Evolutionary conservation across 2,329 filamentous ascomycete species (phyloP).

Genomic region (Parafenestella ontariensis): DNA sequence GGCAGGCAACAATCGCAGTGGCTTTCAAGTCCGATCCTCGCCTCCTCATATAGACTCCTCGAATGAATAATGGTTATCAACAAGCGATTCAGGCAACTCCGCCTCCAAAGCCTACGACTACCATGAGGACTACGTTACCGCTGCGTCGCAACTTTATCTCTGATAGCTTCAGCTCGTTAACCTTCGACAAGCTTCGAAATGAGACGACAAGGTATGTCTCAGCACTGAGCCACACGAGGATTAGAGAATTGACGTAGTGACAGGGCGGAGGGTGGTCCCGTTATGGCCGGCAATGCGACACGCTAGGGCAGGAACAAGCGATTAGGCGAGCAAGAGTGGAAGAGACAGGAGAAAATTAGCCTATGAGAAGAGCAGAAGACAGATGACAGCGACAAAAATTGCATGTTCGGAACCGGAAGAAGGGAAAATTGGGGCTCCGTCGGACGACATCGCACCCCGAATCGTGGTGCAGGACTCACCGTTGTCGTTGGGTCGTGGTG

Average conservation of each 20-base stretch:
- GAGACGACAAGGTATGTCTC: conserved; percentile 6
- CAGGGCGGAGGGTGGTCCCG: conserved; percentile 1
- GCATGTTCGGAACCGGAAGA: conserved; percentile 13
- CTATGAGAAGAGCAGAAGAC: conserved; percentile 19
- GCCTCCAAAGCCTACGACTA: conserved; percentile 37
- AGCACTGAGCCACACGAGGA: conserved; percentile 16
- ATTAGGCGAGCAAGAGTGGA: conserved; percentile 14
- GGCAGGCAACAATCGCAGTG: conserved; percentile 3
- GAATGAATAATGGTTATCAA: conserved; percentile 3
- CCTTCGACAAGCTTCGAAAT: conserved; percentile 14
- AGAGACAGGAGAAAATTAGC: conserved; percentile 3
- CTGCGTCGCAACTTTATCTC: conserved; percentile 4
- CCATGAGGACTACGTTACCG: conserved; percentile 26
- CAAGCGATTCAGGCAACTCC: conserved; percentile 24
- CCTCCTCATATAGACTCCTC: conserved; percentile 1
- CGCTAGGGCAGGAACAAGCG: conserved; percentile 19
- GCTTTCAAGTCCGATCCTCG: neutral
- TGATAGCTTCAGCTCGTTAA: conserved; percentile 13
- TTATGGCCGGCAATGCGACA: conserved; percentile 4
- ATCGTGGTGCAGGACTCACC: conserved; percentile 13
- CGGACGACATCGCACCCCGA: conserved; percentile 15
- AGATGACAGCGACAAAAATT: conserved; percentile 13
- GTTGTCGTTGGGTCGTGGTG: conserved; percentile 4
- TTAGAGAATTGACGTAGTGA: conserved; percentile 10
- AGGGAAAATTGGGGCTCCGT: conserved; percentile 13